Percentiles rank a stretch among this genome's conserved stretches.
phyloP scores from a whole-genome alignment of 257 asterid genomes.

The Paulownia fortunei region DNA sequence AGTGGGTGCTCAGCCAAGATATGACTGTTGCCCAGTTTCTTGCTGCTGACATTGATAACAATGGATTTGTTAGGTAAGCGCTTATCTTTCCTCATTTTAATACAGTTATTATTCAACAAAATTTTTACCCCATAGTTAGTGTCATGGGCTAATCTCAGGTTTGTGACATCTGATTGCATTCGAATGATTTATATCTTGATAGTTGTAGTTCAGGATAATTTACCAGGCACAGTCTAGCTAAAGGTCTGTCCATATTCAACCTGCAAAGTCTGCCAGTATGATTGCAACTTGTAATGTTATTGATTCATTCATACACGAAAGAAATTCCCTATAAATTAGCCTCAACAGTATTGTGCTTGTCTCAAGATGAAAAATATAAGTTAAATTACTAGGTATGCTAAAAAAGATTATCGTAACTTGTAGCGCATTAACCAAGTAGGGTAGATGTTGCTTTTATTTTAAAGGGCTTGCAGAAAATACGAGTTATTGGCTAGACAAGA shows the following conservation, averaged over 20 bases:
- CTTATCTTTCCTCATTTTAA: slow-evolving; percentile 9
- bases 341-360: not conserved
- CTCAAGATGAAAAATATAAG: not conserved
- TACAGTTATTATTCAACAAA: not conserved
- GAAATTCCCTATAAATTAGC: not conserved
- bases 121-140: no score
- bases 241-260: not conserved
- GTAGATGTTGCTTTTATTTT: not conserved
- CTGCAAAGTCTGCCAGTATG: not conserved
- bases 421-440: not conserved
- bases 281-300: not conserved
- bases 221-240: not conserved
- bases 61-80: slow-evolving; percentile 80
- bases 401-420: not conserved
- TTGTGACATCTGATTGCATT: slow-evolving; percentile 4
- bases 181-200: slow-evolving; percentile 6
- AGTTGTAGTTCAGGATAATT: slow-evolving; percentile 18
- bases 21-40: slow-evolving; percentile 98
- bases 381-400: not conserved
- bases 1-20: slow-evolving; percentile 91
- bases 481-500: not conserved
- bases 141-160: not conserved
- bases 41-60: slow-evolving; percentile 92
- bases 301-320: not conserved
- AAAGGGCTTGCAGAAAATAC: not conserved